Percentiles rank a stretch among this genome's conserved stretches.
Conservation (phyloP, 257 asterid species). For the Dorcoceras hygrometricum region DNA sequence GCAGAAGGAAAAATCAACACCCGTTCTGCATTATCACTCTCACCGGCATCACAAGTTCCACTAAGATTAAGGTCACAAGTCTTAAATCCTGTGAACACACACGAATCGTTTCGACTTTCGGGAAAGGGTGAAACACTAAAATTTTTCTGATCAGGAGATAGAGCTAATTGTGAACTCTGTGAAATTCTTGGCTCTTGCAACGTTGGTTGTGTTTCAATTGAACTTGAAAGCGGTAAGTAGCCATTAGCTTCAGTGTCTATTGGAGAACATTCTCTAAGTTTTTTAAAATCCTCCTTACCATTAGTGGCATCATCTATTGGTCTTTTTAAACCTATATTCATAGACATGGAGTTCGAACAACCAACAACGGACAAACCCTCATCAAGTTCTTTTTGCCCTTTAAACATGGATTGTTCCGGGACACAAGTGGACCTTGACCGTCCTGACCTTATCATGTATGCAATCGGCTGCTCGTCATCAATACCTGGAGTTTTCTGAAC, state of each 20-base stretch:
- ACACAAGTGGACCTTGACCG: slow-evolving; percentile 30
- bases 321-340: slow-evolving; percentile 61
- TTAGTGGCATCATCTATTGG: slow-evolving; percentile 38
- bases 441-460: slow-evolving; percentile 29
- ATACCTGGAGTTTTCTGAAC: slow-evolving; percentile 26
- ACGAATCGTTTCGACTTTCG: slow-evolving; percentile 34
- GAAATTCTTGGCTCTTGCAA: slow-evolving; percentile 45
- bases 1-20: slow-evolving; percentile 40
- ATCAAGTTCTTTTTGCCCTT: slow-evolving; percentile 33
- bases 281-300: slow-evolving; percentile 46
- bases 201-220: slow-evolving; percentile 39
- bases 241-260: slow-evolving; percentile 33
- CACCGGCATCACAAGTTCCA: slow-evolving; percentile 60
- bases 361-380: slow-evolving; percentile 42
- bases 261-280: slow-evolving; percentile 45
- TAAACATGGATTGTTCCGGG: slow-evolving; percentile 32
- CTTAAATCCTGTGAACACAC: slow-evolving; percentile 57
- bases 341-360: slow-evolving; percentile 34
- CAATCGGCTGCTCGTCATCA: slow-evolving; percentile 31
- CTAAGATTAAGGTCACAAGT: slow-evolving; percentile 82
- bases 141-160: slow-evolving; percentile 45
- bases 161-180: slow-evolving; percentile 28
- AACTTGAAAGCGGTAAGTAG: slow-evolving; percentile 36
- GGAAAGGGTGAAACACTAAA: slow-evolving; percentile 50
- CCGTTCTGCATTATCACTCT: slow-evolving; percentile 45